Conservation (phyloP, 1,139 yeast species). For the Hansenula sp. region DNA sequence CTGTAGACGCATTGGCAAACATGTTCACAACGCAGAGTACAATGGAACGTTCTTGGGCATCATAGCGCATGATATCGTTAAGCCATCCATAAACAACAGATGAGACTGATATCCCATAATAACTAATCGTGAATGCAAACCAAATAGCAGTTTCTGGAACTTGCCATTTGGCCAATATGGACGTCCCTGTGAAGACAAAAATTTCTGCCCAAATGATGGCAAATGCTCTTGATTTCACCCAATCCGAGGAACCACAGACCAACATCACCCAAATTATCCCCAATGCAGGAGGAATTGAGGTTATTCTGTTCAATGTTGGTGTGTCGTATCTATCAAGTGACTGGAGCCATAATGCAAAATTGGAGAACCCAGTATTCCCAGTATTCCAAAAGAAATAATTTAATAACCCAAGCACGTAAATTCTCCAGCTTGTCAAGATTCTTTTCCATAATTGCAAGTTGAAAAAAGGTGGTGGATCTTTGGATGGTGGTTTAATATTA, state of each 20-base stretch:
- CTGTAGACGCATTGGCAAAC: slow-evolving; percentile 7
- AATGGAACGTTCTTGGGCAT: slow-evolving; percentile 30
- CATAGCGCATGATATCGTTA: slow-evolving; percentile 31
- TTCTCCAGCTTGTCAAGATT: slow-evolving; percentile 45
- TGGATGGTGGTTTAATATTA: slow-evolving; percentile 12
- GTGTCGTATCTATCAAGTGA: slow-evolving; percentile 27
- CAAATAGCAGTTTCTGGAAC: slow-evolving; percentile 27
- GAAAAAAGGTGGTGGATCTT: slow-evolving; percentile 23
- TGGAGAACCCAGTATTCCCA: slow-evolving; percentile 32
- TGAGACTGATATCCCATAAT: slow-evolving; percentile 30
- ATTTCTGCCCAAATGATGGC: slow-evolving; percentile 45
- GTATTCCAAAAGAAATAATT: slow-evolving; percentile 55
- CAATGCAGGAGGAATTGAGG: slow-evolving; percentile 30
- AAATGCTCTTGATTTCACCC: slow-evolving; percentile 30
- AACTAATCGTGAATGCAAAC: slow-evolving; percentile 31
- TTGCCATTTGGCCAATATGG: slow-evolving; percentile 8
- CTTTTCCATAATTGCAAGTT: slow-evolving; percentile 36
- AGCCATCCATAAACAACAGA: slow-evolving; percentile 33
- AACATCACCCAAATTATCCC: slow-evolving; percentile 30
- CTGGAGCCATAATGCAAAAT: slow-evolving; percentile 33
- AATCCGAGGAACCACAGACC: slow-evolving; percentile 25
- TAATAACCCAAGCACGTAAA: slow-evolving; percentile 43
- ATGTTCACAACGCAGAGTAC: not conserved
- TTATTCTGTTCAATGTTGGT: slow-evolving; percentile 29
- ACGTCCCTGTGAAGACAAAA: not conserved